phyloP scores from a whole-genome alignment of 768 basidiomycete genomes.

The Gloeopeniophorella convolvens region DNA sequence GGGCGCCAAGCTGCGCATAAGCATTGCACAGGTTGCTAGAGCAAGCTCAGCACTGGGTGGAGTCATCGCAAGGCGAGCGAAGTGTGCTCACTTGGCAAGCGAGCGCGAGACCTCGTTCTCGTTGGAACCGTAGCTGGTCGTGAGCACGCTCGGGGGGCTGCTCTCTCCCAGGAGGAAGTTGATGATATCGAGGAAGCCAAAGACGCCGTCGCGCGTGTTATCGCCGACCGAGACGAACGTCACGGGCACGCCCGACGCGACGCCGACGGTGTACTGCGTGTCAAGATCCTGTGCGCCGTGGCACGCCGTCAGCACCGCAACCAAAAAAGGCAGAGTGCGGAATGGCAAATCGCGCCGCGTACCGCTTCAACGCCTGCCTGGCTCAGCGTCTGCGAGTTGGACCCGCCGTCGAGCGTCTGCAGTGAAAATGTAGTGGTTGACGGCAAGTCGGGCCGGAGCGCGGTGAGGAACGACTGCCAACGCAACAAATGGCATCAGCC shows the following conservation, averaged over 20 bases:
- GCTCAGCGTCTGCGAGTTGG: conserved; percentile 11
- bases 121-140: conserved; percentile 14
- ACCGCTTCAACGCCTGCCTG: conserved; percentile 23
- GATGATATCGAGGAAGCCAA: conserved; percentile 20
- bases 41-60: not conserved
- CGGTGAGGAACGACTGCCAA: conserved; percentile 12
- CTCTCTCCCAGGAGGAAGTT: conserved; percentile 17
- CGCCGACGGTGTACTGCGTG: conserved; percentile 22
- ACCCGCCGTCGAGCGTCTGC: conserved; percentile 22
- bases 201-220: conserved; percentile 19
- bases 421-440: conserved; percentile 14
- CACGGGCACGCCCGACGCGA: conserved; percentile 23
- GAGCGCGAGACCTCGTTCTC: conserved; percentile 6
- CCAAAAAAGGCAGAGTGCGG: no score
- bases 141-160: conserved; percentile 14
- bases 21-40: conserved; percentile 17
- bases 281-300: conserved; percentile 20
- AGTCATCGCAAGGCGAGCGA: not conserved
- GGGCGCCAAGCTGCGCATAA: conserved; percentile 17
- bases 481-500: not conserved
- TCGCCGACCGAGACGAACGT: conserved; percentile 26
- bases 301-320: no score
- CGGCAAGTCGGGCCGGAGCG: conserved; percentile 14
- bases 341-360: no score
- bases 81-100: conserved; percentile 7